Base-by-base conservation (phyloP, 2,329 filamentous ascomycete species). In the Chaetomium sp. region DNA sequence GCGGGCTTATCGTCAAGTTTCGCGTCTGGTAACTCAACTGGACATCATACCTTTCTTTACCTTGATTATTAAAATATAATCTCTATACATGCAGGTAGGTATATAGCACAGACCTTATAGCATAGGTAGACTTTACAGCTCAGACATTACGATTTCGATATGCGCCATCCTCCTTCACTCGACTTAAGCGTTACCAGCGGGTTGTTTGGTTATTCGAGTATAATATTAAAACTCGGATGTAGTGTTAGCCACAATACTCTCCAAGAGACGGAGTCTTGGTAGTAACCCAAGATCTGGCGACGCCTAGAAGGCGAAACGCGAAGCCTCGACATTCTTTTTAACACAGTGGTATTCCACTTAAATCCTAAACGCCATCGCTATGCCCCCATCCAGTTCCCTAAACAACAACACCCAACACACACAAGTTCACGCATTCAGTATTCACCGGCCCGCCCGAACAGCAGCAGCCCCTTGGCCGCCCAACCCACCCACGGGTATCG, bases 281-380 rank as follows among this genome's bases (percentile, higher is more conserved):
- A n/a, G 7, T n/a, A 19, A 4, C 6, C 4, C 3, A 38, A 38
- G 35, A 38, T 38, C 3, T 38, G 12, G 35, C 12, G 13, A 19
- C 35, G 13, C 35, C 35, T 13, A 38, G 13, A 42, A 42, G 23
- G 23, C 5, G 12, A 25, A 51, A 6, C 1, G 23, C 12, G 13
- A 12, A 27, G 23, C 3, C 5, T 19, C 12, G 25, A 51, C 23
- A 13, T 51, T 50, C 21, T n/a, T 27, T 19, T 16, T 19, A 31
- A 3, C 27, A 31, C 27, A 16, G 7, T 31, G 50, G 23, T 53
- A 53, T 53, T 53, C 50, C 27, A 16, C 10, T 16, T 13, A 53
- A 19, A 53, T 53, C 50, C 50, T 53, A 53, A 13, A 67, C 65
- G 63, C 65, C 65, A 38, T 62, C 60, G 65, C 65, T 63, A 67